Conservation (phyloP, 75 land plant species). For the Cupressus sempervirens region DNA sequence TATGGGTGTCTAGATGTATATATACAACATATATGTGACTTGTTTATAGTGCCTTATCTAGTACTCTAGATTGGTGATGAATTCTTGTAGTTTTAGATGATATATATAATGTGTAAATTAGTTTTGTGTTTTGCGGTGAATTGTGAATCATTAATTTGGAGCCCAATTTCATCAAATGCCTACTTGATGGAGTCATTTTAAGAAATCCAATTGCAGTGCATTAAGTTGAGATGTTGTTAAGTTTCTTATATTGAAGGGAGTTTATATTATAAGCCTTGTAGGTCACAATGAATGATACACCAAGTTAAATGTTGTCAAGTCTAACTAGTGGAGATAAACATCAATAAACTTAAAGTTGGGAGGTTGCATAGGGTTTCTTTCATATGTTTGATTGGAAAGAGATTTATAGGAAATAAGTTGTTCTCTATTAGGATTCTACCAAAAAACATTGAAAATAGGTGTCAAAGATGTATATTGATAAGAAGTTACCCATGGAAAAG, state of each 20-base stretch:
- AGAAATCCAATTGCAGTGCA: neutral
- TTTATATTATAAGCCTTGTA: neutral
- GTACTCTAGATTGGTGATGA: neutral
- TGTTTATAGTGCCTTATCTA: no score
- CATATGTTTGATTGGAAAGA: constrained; percentile 82
- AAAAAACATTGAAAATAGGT: constrained; percentile 36
- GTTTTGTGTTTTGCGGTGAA: no score
- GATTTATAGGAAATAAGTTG: no score
- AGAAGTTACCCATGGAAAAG: constrained; percentile 46
- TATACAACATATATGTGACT: neutral
- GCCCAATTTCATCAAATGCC: neutral
- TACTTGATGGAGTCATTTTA: neutral
- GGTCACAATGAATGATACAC: constrained; percentile 14
- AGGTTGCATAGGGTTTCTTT: constrained; percentile 63
- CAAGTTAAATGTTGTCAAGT: constrained; percentile 10
- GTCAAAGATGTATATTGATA: constrained; percentile 33
- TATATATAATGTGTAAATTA: neutral
- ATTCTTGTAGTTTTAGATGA: neutral
- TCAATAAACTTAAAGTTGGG: constrained; percentile 35
- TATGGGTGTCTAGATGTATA: neutral
- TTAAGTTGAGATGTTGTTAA: neutral
- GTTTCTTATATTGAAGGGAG: neutral
- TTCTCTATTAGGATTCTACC: constrained; percentile 45
- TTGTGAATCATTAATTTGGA: neutral
- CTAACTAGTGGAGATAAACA: constrained; percentile 19